A percentile compares a stretch with the other conserved stretches of the same genome.
phyloP scores from a whole-genome alignment of 176 grass and related monocot species.

The Cenchrus fungigraminus region DNA sequence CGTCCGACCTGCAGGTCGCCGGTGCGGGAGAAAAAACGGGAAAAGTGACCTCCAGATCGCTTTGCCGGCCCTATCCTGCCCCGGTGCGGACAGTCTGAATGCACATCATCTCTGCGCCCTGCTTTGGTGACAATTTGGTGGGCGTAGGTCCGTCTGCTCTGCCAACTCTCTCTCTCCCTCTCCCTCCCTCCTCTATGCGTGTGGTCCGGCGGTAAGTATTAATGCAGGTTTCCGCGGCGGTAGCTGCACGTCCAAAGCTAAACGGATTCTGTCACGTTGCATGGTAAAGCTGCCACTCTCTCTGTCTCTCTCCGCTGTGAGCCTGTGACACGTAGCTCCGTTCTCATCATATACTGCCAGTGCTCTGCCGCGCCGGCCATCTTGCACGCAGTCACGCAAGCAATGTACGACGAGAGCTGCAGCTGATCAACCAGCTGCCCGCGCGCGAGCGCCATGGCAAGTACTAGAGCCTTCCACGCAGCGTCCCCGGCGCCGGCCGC shows the following conservation, averaged over 20 bases:
- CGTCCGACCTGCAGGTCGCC: too few species aligned
- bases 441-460: constrained; percentile 14
- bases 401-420: neutral
- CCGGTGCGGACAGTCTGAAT: neutral
- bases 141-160: constrained; percentile 53
- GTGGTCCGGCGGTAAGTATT: constrained; percentile 22
- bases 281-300: constrained; percentile 27
- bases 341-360: constrained; percentile 17
- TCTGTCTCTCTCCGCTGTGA: neutral
- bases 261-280: constrained; percentile 22
- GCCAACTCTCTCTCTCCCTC: constrained; percentile 34
- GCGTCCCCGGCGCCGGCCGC: neutral
- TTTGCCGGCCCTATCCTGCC: too few species aligned
- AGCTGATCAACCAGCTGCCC: neutral
- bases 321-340: neutral
- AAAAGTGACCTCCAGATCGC: too few species aligned
- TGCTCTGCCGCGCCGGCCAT: neutral
- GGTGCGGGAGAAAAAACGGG: too few species aligned
- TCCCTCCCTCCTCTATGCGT: neutral
- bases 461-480: constrained; percentile 22
- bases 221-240: constrained; percentile 23
- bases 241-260: constrained; percentile 21
- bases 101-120: neutral
- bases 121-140: constrained; percentile 42
- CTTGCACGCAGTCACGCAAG: neutral